Evolutionary conservation across 352 stramenopile species (phyloP), one percentile per base, ranked within the genome.

Genomic region (Phytophthora vignae): DNA sequence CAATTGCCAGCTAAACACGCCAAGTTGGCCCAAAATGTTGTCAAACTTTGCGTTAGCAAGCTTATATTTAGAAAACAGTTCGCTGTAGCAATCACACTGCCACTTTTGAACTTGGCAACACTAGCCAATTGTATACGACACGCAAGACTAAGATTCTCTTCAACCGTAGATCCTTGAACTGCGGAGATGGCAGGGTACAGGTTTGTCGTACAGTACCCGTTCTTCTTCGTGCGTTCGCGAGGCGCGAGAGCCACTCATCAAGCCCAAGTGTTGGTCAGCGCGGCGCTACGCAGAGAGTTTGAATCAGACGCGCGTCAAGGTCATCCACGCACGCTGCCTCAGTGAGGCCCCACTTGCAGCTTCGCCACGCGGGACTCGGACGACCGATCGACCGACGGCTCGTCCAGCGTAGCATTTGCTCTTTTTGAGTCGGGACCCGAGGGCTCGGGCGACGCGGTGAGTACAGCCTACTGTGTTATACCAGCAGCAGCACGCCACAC

Each of bases 201-300:
- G 33, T 50, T 65, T 57, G 55, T 61, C 67, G 21, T 63, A 74
- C 60, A 63, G 54, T 54, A 59, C 22, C 56, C 17, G 56, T 21
- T 50, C n/a, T 29, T 62, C 40, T 54, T 63, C 46, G 59, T 49
- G 29, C 59, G 29, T 61, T 52, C 38, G 49, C 22, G 33, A 52
- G 48, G 36, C 36, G 36, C 56, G 14, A 8, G 55, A 60, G 50
- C 61, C 68, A 75, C 67, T 67, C 62, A 74, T 74, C 60, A 9
- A 22, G 36, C 6, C 52, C 55, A 38, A 31, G 49, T 71, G 68
- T 67, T 74, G 55, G 68, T 70, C 67, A 64, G 57, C 22, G 15
- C 33, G 14, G n/a, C 42, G 42, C 42, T 5, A 14, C 14, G 15
- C 42, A 50, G 17, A 33, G 22, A 49, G 25, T 17, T 58, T 40